These are phyloP conservation scores for Microdochium nivale DNA, from an alignment of 2,329 filamentous ascomycete species.

Conservation along the genomic window DNA sequence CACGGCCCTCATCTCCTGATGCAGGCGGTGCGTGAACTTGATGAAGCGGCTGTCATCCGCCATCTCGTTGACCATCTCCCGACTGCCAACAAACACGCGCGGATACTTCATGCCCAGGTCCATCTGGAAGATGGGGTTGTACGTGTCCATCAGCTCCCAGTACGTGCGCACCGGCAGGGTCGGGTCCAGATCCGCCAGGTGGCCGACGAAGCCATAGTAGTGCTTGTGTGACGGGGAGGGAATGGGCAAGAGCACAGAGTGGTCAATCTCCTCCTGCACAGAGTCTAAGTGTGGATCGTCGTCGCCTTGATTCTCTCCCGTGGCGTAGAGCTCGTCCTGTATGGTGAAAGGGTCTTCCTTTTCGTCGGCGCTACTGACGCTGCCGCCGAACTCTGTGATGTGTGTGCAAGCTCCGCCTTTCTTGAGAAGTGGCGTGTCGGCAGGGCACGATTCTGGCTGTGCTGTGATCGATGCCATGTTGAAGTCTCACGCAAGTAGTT, in stretches of 20 bases:
- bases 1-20: slow-evolving; percentile 2
- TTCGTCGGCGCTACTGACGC: neutral
- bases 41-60: slow-evolving; percentile 37
- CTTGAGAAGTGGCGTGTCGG: neutral
- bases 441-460: neutral
- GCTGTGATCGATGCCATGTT: neutral
- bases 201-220: neutral
- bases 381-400: neutral
- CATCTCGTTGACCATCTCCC: slow-evolving; percentile 32
- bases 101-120: neutral
- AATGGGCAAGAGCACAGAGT: neutral
- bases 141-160: neutral
- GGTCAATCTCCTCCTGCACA: neutral
- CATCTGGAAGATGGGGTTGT: neutral
- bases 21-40: slow-evolving; percentile 30
- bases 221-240: neutral
- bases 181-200: neutral
- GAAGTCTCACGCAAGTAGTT: too few relatives aligned
- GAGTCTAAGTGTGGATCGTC: neutral
- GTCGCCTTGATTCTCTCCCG: neutral
- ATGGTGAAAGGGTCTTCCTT: neutral
- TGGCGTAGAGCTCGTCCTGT: neutral
- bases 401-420: neutral
- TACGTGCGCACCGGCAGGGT: neutral
- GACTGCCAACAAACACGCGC: neutral